Conservation (phyloP, 108 stramenopile genomes). For the Aurantiochytrium sp. region DNA sequence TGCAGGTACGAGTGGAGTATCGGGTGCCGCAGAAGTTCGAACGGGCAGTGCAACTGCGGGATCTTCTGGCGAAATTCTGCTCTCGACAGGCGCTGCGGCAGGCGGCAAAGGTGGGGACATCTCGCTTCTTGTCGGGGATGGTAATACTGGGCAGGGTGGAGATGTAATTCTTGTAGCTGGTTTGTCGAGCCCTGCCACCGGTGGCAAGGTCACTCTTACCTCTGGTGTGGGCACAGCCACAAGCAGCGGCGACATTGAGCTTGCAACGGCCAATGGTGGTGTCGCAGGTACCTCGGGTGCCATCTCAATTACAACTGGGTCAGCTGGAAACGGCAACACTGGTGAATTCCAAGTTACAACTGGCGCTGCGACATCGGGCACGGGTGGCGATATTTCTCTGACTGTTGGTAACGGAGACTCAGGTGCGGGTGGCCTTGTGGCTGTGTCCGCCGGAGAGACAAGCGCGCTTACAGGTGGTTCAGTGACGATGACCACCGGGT, state of each 20-base stretch:
- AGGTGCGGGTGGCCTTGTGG: conserved; percentile 26
- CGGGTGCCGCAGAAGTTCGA: conserved; percentile 14
- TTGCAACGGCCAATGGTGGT: background rate
- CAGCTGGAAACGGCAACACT: conserved; percentile 12
- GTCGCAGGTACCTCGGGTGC: background rate
- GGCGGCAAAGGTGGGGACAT: conserved; percentile 24
- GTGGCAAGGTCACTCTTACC: conserved; percentile 19
- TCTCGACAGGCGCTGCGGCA: conserved; percentile 13
- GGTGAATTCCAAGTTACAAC: conserved; percentile 34
- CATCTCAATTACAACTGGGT: background rate
- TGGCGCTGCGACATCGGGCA: conserved; percentile 28
- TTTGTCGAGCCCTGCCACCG: background rate
- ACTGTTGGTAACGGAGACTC: conserved; percentile 35
- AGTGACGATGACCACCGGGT: conserved; percentile 30
- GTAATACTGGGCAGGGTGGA: conserved; percentile 19
- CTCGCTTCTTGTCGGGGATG: conserved; percentile 7
- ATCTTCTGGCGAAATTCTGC: background rate
- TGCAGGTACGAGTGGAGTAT: conserved; percentile 33
- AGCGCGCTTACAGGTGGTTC: conserved; percentile 26
- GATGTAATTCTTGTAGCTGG: conserved; percentile 15
- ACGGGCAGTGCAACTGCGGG: background rate
- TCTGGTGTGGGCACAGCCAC: conserved; percentile 26
- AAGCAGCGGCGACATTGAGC: background rate
- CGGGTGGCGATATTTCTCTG: conserved; percentile 31
- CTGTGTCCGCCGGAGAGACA: conserved; percentile 9